These are phyloP conservation scores for Stromatinia cepivora DNA, from an alignment of 2,329 filamentous ascomycete species.

Conservation along the genomic window DNA sequence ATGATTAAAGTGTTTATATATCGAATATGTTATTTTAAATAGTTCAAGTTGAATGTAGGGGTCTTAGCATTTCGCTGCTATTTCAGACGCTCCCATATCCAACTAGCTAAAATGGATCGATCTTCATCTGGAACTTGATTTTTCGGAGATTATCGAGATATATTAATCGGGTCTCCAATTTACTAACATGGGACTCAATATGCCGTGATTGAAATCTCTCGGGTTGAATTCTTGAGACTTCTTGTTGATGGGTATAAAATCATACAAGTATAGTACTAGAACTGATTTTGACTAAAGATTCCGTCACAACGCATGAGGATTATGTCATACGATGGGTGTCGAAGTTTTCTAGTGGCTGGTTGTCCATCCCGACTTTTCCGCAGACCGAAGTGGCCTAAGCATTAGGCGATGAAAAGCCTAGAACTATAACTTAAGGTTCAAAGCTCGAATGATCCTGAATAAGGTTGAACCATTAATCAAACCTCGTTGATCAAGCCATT, in stretches of 20 bases:
- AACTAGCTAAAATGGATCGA: neutral
- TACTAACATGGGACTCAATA: neutral
- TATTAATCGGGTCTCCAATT: slow-evolving; percentile 7
- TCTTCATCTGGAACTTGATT: neutral
- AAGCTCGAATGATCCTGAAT: too few species aligned
- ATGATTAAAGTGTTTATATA: too few species aligned
- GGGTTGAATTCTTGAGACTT: neutral
- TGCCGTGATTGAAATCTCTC: slow-evolving; percentile 2
- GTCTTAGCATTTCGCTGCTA: too few species aligned
- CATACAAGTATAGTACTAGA: neutral
- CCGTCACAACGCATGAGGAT: neutral
- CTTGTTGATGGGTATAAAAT: neutral
- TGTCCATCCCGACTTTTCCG: neutral
- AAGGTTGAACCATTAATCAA: too few species aligned
- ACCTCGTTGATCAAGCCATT: too few species aligned
- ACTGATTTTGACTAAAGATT: neutral
- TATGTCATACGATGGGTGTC: neutral
- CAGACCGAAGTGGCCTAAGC: too few species aligned
- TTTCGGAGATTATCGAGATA: slow-evolving; percentile 11
- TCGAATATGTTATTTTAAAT: too few species aligned
- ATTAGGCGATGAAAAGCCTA: too few species aligned
- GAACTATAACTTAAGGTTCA: too few species aligned
- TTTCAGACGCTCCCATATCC: too few species aligned
- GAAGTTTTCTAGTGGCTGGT: neutral
- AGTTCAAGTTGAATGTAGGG: too few species aligned